Evolutionary conservation across 768 basidiomycete species (phyloP).

Genomic region (Rubroboletus pulcherrimus): DNA sequence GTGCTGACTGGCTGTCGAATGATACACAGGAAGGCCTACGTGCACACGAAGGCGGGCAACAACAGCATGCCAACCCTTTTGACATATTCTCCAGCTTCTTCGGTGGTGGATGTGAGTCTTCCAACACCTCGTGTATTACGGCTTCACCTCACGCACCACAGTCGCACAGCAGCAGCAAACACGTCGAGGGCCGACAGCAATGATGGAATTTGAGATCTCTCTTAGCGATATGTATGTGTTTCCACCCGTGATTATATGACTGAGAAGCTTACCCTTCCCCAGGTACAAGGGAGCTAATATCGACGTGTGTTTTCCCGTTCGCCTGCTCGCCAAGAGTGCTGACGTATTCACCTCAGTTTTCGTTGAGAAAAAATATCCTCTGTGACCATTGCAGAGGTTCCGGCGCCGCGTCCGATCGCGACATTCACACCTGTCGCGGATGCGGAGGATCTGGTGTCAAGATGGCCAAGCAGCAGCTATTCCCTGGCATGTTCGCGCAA

Average conservation of each 20-base stretch:
- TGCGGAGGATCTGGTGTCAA: slow-evolving; percentile 87
- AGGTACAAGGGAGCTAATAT: slow-evolving; percentile 84
- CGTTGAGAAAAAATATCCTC: slow-evolving; percentile 85
- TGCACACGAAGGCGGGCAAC: slow-evolving; percentile 85
- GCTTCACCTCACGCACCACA: background rate
- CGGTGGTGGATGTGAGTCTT: slow-evolving; percentile 65
- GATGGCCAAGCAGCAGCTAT: slow-evolving; percentile 84
- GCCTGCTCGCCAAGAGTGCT: background rate
- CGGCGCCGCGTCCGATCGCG: slow-evolving; percentile 84
- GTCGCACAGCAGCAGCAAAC: slow-evolving; percentile 50
- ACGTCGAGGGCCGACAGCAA: slow-evolving; percentile 69
- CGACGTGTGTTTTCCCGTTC: slow-evolving; percentile 50
- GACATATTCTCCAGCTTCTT: slow-evolving; percentile 95
- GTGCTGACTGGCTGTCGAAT: slow-evolving; percentile 10
- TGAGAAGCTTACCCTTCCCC: slow-evolving; percentile 7
- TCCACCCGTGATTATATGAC: background rate
- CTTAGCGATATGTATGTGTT: slow-evolving; percentile 73
- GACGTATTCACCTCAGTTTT: slow-evolving; percentile 57
- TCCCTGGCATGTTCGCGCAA: slow-evolving; percentile 95
- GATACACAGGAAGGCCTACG: slow-evolving; percentile 76
- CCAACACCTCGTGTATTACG: too few relatives aligned
- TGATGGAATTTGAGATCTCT: slow-evolving; percentile 82
- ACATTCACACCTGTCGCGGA: slow-evolving; percentile 81
- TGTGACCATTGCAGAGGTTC: slow-evolving; percentile 97
- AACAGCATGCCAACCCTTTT: slow-evolving; percentile 76